Percentiles rank a stretch among this genome's conserved stretches.
Conservation (phyloP, 148 eudicot genomes). For the Cornus controversa region DNA sequence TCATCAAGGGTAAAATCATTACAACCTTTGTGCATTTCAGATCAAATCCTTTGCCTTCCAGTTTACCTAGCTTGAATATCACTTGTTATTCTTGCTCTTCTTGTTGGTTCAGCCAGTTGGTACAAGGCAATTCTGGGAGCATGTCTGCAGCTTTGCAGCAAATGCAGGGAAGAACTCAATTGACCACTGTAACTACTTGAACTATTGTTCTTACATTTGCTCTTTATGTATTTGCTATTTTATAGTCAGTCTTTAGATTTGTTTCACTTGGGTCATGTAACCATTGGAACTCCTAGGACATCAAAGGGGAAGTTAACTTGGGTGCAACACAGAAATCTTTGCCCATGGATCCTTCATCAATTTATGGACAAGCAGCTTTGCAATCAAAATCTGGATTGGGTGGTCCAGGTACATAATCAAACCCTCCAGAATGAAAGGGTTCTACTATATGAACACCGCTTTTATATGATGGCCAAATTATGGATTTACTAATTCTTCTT, state of each 20-base stretch:
- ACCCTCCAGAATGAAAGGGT: not conserved
- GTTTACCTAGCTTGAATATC: conserved; percentile 11
- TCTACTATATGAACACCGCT: not conserved
- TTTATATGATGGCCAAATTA: not conserved
- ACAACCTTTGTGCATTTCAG: not conserved
- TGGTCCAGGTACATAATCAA: conserved; percentile 58
- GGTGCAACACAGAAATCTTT: conserved; percentile 73
- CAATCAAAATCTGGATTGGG: conserved; percentile 92
- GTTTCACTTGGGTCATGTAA: not conserved
- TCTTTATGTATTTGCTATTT: not conserved
- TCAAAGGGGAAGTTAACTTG: conserved; percentile 74
- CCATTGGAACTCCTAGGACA: conserved; percentile 49
- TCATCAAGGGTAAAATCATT: conserved; percentile 67
- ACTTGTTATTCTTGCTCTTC: conserved; percentile 22
- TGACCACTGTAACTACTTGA: conserved; percentile 51
- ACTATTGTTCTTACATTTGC: not conserved
- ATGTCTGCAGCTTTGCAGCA: conserved; percentile 92
- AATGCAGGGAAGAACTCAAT: conserved; percentile 79
- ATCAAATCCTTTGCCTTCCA: not conserved
- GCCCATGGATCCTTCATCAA: conserved; percentile 91
- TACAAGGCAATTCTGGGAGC: conserved; percentile 76
- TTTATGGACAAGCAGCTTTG: conserved; percentile 91
- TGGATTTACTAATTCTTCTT: not conserved
- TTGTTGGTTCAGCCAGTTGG: conserved; percentile 80
- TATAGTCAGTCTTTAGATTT: not conserved